Evolutionary conservation across 1,284 basidiomycete species (phyloP).

Genomic region (Erythrobasidium hasegawianum): DNA sequence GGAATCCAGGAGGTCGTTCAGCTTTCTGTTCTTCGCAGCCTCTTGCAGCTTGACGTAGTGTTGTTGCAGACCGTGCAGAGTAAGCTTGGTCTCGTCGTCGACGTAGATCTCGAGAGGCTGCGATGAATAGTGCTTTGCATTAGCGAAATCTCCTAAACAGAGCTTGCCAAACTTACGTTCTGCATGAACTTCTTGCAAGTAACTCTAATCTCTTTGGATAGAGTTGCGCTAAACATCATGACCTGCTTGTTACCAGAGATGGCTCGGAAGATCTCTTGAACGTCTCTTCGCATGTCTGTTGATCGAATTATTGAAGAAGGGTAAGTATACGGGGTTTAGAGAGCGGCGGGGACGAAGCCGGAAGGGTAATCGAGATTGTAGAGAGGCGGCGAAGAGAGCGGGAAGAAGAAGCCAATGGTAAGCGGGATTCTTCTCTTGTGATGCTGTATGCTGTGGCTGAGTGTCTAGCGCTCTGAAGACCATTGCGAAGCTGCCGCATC

Average conservation of each 20-base stretch:
- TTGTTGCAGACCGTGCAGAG: slow-evolving; percentile 96
- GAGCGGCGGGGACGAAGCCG: not conserved
- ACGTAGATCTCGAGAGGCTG: slow-evolving; percentile 99
- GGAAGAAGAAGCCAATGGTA: too few relatives aligned
- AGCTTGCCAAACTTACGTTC: slow-evolving; percentile 62
- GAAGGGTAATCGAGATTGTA: not conserved
- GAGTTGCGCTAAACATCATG: slow-evolving; percentile 99
- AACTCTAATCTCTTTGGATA: slow-evolving; percentile 92
- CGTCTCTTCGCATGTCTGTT: slow-evolving; percentile 99
- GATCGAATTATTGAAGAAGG: slow-evolving; percentile 21
- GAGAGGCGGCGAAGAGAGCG: too few relatives aligned
- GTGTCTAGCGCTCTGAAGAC: too few relatives aligned
- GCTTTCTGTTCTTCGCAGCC: slow-evolving; percentile 90
- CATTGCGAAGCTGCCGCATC: too few relatives aligned
- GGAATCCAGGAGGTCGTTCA: slow-evolving; percentile 93
- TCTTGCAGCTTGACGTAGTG: slow-evolving; percentile 98
- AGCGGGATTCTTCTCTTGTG: too few relatives aligned
- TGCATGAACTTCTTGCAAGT: slow-evolving; percentile 99
- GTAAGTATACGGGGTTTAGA: not conserved
- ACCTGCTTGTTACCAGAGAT: slow-evolving; percentile 99
- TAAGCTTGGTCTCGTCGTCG: slow-evolving; percentile 98
- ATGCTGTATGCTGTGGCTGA: too few relatives aligned
- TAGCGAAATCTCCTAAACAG: not conserved
- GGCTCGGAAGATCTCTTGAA: slow-evolving; percentile 99
- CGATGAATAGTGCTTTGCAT: not conserved